A percentile compares a stretch with the other conserved stretches of the same genome.
phyloP scores from a whole-genome alignment of 2,329 filamentous ascomycete genomes.

The Diplodia mutila region DNA sequence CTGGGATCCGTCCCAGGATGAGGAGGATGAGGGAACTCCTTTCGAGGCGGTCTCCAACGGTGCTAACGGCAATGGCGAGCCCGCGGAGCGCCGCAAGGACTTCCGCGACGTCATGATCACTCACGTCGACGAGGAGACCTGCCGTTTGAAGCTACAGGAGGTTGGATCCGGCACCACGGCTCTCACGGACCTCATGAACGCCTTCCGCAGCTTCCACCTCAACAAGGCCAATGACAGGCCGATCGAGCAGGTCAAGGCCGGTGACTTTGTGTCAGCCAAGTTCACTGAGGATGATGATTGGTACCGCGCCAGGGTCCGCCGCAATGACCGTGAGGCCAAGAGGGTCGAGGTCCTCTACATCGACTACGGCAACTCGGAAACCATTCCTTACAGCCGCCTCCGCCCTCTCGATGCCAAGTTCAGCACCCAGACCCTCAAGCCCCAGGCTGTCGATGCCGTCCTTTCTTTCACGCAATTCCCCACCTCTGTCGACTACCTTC shows the following conservation, averaged over 20 bases:
- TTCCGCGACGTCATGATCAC: constrained; percentile 95
- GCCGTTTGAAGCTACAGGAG: constrained; percentile 87
- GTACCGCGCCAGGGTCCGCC: constrained; percentile 89
- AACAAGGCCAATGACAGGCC: constrained; percentile 78
- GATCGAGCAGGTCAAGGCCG: constrained; percentile 80
- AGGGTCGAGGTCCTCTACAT: constrained; percentile 90
- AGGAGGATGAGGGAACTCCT: constrained; percentile 58
- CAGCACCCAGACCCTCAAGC: constrained; percentile 70
- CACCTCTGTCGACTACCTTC: constrained; percentile 77
- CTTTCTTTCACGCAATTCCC: constrained; percentile 91
- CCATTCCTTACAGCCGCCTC: constrained; percentile 80
- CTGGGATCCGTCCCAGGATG: constrained; percentile 89
- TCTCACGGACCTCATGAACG: constrained; percentile 83
- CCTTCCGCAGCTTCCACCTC: constrained; percentile 89
- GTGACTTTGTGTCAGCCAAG: constrained; percentile 87
- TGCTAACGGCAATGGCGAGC: constrained; percentile 55
- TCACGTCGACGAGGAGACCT: constrained; percentile 77
- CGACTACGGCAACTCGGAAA: constrained; percentile 95
- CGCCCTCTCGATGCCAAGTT: constrained; percentile 86
- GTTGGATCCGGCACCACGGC: constrained; percentile 84
- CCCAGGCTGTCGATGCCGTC: constrained; percentile 84
- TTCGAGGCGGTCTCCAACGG: constrained; percentile 50
- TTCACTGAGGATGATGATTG: constrained; percentile 89
- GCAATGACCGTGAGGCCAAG: constrained; percentile 87
- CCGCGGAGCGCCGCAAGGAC: constrained; percentile 73